These are phyloP conservation scores for Mortierella sp. DNA, from an alignment of 371 early-diverging fungal species.

Conservation along the genomic window DNA sequence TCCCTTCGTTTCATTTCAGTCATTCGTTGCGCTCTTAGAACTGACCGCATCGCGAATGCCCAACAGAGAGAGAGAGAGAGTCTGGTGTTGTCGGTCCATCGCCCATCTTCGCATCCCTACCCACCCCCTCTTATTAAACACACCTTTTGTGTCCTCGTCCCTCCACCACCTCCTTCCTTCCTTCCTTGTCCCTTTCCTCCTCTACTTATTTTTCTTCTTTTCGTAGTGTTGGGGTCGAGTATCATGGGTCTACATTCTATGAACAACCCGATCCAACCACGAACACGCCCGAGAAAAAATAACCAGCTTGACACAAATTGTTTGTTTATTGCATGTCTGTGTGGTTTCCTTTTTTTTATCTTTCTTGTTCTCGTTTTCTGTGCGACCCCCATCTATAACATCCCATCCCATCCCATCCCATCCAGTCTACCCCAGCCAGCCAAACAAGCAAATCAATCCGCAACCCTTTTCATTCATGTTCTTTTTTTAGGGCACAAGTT, in stretches of 20 bases:
- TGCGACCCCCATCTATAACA: not conserved
- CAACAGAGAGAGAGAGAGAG: not conserved
- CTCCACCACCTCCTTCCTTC: not conserved
- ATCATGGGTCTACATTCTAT: not conserved
- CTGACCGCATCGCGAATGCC: not conserved
- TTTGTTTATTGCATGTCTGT: not conserved
- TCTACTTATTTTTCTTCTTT: not conserved
- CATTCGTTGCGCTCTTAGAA: not conserved
- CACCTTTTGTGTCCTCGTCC: not conserved
- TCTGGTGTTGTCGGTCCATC: not conserved
- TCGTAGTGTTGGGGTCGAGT: not conserved
- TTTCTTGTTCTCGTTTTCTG: not conserved
- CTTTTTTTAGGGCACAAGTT: too few relatives aligned
- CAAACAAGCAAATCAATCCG: not conserved
- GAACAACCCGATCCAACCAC: not conserved
- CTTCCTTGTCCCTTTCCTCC: not conserved
- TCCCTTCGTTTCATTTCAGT: not conserved
- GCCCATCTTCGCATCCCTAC: not conserved
- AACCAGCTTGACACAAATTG: not conserved
- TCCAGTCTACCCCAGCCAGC: not conserved
- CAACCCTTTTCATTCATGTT: too few relatives aligned
- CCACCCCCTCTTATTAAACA: not conserved
- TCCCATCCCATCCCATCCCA: not conserved
- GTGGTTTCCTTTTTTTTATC: not conserved
- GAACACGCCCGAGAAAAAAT: not conserved